A percentile compares a stretch with the other conserved stretches of the same genome.
These are phyloP conservation scores for Suillus decipiens DNA, from an alignment of 768 basidiomycete species.

Conservation along the genomic window DNA sequence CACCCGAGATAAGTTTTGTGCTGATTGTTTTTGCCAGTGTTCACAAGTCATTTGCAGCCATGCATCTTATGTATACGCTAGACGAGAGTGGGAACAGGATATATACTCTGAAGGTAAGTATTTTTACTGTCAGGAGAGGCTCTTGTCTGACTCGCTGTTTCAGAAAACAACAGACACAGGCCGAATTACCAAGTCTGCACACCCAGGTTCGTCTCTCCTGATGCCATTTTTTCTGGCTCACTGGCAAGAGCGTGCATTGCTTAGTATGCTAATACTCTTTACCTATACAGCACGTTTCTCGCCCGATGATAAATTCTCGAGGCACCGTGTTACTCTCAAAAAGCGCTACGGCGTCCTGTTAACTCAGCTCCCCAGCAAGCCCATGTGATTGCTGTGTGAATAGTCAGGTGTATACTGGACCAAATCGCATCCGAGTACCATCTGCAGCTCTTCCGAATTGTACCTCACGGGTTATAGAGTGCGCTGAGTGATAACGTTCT, in stretches of 20 bases:
- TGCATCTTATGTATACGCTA: slow-evolving; percentile 97
- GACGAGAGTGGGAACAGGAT: slow-evolving; percentile 76
- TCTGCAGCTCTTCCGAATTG: background rate
- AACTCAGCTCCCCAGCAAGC: slow-evolving; percentile 88
- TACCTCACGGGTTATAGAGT: background rate
- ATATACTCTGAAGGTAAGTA: slow-evolving; percentile 90
- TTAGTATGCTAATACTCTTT: background rate
- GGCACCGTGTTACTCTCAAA: slow-evolving; percentile 97
- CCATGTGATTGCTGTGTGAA: slow-evolving; percentile 54
- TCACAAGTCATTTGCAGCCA: slow-evolving; percentile 37
- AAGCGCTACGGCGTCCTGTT: slow-evolving; percentile 87
- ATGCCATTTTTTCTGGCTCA: background rate
- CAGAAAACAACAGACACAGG: slow-evolving; percentile 87
- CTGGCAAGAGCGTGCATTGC: background rate
- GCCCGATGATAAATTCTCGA: slow-evolving; percentile 98
- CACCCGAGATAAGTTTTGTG: background rate
- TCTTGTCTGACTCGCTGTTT: slow-evolving; percentile 10
- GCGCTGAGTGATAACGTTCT: background rate
- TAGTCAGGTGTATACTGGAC: background rate
- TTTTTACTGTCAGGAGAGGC: background rate
- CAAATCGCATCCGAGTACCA: background rate
- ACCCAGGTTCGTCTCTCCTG: slow-evolving; percentile 71
- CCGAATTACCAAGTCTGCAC: slow-evolving; percentile 91
- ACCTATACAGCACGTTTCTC: slow-evolving; percentile 85
- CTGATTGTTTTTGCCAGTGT: background rate